A percentile compares a stretch with the other conserved stretches of the same genome.
Evolutionary conservation across 805 yeast species (phyloP).

Genomic region (Saitoella complicata): DNA sequence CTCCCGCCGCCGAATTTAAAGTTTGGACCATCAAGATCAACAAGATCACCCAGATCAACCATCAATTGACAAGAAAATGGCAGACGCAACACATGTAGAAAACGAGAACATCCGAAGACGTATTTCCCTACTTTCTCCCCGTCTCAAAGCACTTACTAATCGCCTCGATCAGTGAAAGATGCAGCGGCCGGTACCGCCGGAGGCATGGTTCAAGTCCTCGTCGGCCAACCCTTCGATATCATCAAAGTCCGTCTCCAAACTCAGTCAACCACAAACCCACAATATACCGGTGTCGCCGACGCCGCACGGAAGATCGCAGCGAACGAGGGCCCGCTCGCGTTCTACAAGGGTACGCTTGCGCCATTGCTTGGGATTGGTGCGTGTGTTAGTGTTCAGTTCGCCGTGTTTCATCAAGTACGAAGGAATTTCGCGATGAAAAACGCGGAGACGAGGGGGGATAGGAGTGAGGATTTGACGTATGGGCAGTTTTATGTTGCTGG

Average conservation of each 20-base stretch:
- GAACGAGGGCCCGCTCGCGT: conserved; percentile 75
- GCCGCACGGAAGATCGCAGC: conserved; percentile 54
- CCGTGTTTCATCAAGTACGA: conserved; percentile 89
- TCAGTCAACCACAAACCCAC: conserved; percentile 46
- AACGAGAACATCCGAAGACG: too few species aligned
- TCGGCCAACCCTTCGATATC: conserved; percentile 51
- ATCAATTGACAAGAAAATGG: too few species aligned
- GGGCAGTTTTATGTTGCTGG: conserved; percentile 75
- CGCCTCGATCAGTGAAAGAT: conserved; percentile 45
- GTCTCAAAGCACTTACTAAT: too few species aligned
- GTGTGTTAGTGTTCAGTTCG: conserved; percentile 70
- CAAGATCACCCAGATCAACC: too few species aligned
- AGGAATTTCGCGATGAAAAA: conserved; percentile 26
- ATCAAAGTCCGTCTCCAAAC: conserved; percentile 87
- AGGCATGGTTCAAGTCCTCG: conserved; percentile 87
- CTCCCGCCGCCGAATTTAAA: too few species aligned
- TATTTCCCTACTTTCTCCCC: too few species aligned
- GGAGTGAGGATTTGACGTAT: conserved; percentile 29
- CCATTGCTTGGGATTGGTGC: conserved; percentile 58
- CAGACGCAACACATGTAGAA: too few species aligned
- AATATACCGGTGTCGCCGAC: conserved; percentile 53
- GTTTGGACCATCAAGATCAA: too few species aligned
- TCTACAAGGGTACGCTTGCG: conserved; percentile 86
- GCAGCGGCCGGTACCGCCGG: conserved; percentile 85
- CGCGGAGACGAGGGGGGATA: conserved; percentile 6